These are phyloP conservation scores for Papiliotrema laurentii DNA, from an alignment of 1,284 basidiomycete species.

Conservation along the genomic window DNA sequence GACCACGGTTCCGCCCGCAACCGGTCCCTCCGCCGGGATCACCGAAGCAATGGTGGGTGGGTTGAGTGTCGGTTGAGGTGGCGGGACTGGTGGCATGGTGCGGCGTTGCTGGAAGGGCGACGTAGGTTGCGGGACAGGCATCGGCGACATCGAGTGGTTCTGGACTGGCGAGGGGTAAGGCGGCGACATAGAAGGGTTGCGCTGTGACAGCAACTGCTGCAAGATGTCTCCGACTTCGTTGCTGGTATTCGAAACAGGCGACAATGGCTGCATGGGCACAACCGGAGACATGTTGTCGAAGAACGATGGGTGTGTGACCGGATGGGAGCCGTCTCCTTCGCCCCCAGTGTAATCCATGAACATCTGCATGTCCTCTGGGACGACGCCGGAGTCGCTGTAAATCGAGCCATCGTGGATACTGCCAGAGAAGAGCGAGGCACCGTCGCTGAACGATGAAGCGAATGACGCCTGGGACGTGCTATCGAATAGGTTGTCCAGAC, in stretches of 20 bases:
- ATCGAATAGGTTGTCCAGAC: slow-evolving; percentile 33
- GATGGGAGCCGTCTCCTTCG: slow-evolving; percentile 17
- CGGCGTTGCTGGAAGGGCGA: neutral
- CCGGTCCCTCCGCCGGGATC: slow-evolving; percentile 87
- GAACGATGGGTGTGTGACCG: slow-evolving; percentile 8
- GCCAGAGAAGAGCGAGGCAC: slow-evolving; percentile 31
- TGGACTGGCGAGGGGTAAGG: no score
- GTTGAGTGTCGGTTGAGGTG: slow-evolving; percentile 9
- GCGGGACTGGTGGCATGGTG: slow-evolving; percentile 10
- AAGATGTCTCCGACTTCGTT: slow-evolving; percentile 15
- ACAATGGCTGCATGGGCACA: slow-evolving; percentile 3
- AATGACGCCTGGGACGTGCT: slow-evolving; percentile 28
- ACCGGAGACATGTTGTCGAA: slow-evolving; percentile 3
- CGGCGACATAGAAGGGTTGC: no score
- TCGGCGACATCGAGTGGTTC: no score
- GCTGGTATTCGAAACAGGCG: slow-evolving; percentile 12
- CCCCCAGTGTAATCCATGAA: slow-evolving; percentile 42
- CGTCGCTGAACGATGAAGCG: slow-evolving; percentile 29
- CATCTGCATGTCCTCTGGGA: slow-evolving; percentile 33
- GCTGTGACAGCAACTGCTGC: no score
- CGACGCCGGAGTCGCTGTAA: slow-evolving; percentile 36
- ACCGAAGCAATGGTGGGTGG: slow-evolving; percentile 53
- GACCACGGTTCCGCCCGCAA: slow-evolving; percentile 88
- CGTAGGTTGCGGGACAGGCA: no score
- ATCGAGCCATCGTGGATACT: slow-evolving; percentile 23